Evolutionary conservation across 176 grass and related monocot genomes (phyloP).

Genomic region (Olyra latifolia): DNA sequence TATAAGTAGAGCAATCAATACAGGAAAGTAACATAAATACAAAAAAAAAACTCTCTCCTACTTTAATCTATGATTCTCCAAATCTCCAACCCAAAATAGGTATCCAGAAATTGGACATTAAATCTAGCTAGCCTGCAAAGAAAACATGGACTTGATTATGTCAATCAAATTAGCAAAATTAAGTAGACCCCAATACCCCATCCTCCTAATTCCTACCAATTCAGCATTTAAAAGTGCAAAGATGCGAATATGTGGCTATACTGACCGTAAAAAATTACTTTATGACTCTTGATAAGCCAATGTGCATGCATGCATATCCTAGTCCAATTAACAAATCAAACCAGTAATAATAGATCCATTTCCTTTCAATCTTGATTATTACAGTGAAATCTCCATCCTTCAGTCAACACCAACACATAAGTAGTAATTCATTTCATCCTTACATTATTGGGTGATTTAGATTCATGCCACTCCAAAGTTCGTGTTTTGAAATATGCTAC

Average conservation of each 20-base stretch:
- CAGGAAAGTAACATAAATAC: not conserved
- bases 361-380: conserved; percentile 11
- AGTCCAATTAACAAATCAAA: not conserved
- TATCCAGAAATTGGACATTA: not conserved
- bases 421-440: not conserved
- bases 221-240: not conserved
- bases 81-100: not conserved
- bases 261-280: not conserved
- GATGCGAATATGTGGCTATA: not conserved
- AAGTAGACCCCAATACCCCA: not conserved
- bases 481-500: too few species aligned
- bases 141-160: not conserved
- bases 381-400: not conserved
- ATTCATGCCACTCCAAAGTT: too few species aligned
- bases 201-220: not conserved
- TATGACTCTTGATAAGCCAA: not conserved
- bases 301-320: not conserved
- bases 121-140: not conserved
- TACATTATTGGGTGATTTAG: too few species aligned
- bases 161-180: not conserved
- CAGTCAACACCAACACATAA: not conserved
- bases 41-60: not conserved
- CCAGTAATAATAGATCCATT: not conserved
- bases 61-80: not conserved
- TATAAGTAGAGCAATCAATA: not conserved